phyloP scores from a whole-genome alignment of 441 rosid genomes.

The Syzygium malaccense region DNA sequence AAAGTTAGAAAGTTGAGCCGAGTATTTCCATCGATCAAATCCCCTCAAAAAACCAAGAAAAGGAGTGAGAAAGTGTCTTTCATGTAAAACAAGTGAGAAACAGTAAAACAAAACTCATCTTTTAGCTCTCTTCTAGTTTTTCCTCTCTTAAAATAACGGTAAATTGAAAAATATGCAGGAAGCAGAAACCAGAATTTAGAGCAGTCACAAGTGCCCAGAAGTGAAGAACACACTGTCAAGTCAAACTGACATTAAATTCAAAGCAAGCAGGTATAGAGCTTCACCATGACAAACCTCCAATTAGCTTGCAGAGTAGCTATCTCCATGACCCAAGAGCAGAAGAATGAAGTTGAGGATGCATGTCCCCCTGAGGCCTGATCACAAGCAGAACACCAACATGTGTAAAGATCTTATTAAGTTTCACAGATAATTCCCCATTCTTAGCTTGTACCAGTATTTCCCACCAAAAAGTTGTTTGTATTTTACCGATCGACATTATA shows the following conservation, averaged over 20 bases:
- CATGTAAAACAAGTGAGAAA: neutral
- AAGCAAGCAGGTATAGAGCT: neutral
- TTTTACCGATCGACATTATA: constrained; percentile 16
- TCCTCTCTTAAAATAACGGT: neutral
- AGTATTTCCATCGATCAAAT: neutral
- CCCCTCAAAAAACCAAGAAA: neutral
- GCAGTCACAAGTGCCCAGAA: neutral
- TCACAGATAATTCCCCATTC: constrained; percentile 12
- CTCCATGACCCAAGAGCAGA: neutral
- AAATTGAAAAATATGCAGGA: neutral
- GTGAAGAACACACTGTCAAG: neutral
- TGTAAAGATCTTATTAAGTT: constrained; percentile 8
- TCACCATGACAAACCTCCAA: constrained; percentile 31
- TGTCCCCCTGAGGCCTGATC: constrained; percentile 1
- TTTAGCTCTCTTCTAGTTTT: neutral
- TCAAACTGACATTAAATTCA: neutral
- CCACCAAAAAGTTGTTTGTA: constrained; percentile 2
- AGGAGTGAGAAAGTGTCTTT: neutral
- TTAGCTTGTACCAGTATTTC: constrained; percentile 9
- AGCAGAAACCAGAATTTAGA: neutral
- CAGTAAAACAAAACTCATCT: neutral
- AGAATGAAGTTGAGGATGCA: constrained; percentile 22
- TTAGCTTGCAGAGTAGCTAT: constrained; percentile 12
- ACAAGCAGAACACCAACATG: constrained; percentile 2
- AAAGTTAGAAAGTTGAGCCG: neutral